Evolutionary conservation across 345 rosid genomes (phyloP), one percentile per base, ranked within the genome.

Genomic region (Sisymbrium irio): DNA sequence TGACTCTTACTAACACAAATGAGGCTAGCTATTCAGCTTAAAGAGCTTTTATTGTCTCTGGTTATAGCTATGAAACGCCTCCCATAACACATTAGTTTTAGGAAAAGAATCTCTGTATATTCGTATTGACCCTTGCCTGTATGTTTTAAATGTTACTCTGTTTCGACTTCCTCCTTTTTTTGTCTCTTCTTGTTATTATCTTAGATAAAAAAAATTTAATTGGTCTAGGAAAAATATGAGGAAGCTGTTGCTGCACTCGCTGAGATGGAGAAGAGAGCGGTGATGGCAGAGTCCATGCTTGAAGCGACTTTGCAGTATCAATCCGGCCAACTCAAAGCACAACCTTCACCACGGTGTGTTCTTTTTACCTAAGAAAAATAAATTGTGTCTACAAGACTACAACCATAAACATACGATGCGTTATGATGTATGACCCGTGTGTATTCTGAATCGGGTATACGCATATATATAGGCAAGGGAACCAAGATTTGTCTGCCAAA

Each of bases 261-360:
- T 75, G 96, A 92, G 78, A 96, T 90, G 98, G 98, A 96, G 86
- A 96, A 96, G 84, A 85, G 98, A 78, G 93, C 80, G 22, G 96
- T 96, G 62, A 92, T 96, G 97, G 98, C 99, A 76, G 99, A 92
- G 81, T 96, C 97, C 44, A 88, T 90, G 98, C 82, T 96, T 83
- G 99, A 96, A 84, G 99, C 99, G 9, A 89, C 99, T 65, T 81
- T 92, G 82, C 97, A 92, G 72, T 96, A 90, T 80, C 98, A 96
- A 60, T 89, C 98, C 55, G 91, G 97, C 62, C 96, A 90, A 80
- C 85, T 74, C 62, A 96, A 96, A 82, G 87, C 94, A 18, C 92
- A 83, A 44, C 86, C 98, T 71, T 92, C 99, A 54, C 97, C 98
- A n/a, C 75, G 99, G 97, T 92, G 13, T 59, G 79, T 81, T 14